These are phyloP conservation scores for Bidens hawaiensis DNA, from an alignment of 140 eudicot species.

Conservation along the genomic window DNA sequence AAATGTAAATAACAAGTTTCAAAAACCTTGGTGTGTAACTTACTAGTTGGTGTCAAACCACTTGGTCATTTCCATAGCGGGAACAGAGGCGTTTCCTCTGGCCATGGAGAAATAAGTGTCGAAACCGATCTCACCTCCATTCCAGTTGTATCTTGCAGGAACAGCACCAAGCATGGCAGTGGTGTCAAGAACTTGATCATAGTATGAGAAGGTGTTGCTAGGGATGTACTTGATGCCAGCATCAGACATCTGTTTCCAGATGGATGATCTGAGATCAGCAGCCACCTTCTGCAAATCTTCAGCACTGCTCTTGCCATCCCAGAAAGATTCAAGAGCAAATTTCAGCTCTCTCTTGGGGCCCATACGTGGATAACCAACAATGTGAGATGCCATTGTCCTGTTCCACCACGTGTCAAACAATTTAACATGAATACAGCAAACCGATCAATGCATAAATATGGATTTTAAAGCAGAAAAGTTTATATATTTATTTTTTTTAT, in stretches of 20 bases:
- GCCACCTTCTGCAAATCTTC: conserved; percentile 77
- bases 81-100: conserved; percentile 79
- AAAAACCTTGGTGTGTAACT: conserved; percentile 26
- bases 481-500: not conserved
- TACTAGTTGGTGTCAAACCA: conserved; percentile 98
- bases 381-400: conserved; percentile 7
- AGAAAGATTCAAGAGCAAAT: conserved; percentile 81
- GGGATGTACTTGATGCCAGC: conserved; percentile 68
- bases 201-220: conserved; percentile 76
- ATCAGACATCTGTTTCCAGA: conserved; percentile 78
- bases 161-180: conserved; percentile 83
- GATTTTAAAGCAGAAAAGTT: not conserved
- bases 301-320: conserved; percentile 83
- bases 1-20: not conserved
- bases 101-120: conserved; percentile 83
- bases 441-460: not conserved
- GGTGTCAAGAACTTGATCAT: conserved; percentile 79
- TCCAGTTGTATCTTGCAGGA: conserved; percentile 71
- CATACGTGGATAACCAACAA: conserved; percentile 6
- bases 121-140: conserved; percentile 77
- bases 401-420: not conserved
- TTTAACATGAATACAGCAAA: not conserved
- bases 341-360: conserved; percentile 58
- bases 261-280: conserved; percentile 69
- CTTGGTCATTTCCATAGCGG: conserved; percentile 95